Conservation (phyloP, 2,329 filamentous ascomycete species). For the Aquanectria penicillioides region DNA sequence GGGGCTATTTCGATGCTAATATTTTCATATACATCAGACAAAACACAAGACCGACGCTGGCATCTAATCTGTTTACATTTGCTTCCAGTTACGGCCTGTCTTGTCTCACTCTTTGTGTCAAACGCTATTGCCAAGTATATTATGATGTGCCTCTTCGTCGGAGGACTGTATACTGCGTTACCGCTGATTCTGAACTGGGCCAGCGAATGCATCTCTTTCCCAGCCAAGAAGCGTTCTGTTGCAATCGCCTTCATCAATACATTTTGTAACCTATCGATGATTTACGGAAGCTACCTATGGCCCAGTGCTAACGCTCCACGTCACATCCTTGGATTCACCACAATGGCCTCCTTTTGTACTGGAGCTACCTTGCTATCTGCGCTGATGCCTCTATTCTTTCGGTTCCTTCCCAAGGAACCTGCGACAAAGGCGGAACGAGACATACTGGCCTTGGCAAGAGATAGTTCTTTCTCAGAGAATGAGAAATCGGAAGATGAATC, state of each 20-base stretch:
- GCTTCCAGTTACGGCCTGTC: slow-evolving; percentile 32
- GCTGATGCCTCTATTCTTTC: background rate
- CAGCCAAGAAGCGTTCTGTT: slow-evolving; percentile 26
- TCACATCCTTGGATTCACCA: slow-evolving; percentile 20
- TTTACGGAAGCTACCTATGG: slow-evolving; percentile 30
- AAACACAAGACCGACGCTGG: slow-evolving; percentile 36
- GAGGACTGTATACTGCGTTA: slow-evolving; percentile 23
- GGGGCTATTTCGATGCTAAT: slow-evolving; percentile 31
- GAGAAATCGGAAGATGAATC: too few species aligned
- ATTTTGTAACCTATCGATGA: slow-evolving; percentile 26
- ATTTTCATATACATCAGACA: slow-evolving; percentile 39
- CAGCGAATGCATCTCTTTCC: slow-evolving; percentile 21
- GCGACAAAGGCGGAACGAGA: slow-evolving; percentile 14
- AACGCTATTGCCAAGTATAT: slow-evolving; percentile 11
- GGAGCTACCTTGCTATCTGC: background rate
- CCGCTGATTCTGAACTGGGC: slow-evolving; percentile 26
- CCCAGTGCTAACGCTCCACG: slow-evolving; percentile 22
- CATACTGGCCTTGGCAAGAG: background rate
- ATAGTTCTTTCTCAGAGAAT: too few species aligned
- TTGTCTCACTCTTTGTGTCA: slow-evolving; percentile 29
- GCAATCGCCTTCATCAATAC: slow-evolving; percentile 29
- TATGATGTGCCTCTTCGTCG: slow-evolving; percentile 22
- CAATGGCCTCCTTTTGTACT: slow-evolving; percentile 6
- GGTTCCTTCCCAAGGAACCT: background rate
- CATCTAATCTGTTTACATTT: slow-evolving; percentile 34